Base-by-base conservation (phyloP, 192 early-diverging fungal genomes). In the Backusella australiensis region DNA sequence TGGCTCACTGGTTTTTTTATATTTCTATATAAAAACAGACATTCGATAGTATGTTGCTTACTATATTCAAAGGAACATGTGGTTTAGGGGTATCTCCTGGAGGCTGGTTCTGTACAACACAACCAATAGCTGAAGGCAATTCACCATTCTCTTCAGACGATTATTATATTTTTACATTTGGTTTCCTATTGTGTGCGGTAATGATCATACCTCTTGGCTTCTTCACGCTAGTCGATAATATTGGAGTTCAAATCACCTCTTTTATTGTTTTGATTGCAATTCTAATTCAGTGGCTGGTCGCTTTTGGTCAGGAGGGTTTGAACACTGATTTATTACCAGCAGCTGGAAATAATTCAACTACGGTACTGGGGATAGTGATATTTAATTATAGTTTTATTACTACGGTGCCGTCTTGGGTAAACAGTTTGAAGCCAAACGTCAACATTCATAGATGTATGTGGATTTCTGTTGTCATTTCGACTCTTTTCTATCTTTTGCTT, bases 321-420 rank as follows among this genome's bases (percentile, higher is more conserved):
- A 72, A 86, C 8, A 7, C 74, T 12, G 39, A 80, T 1, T 70
- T 81, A 6, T 84, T 92, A 75, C 90, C 91, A 17, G 71, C 85
- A 11, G 26, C 90, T 6, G 92, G 91, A 8, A 21, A 34, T 9
- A 81, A 91, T 74, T 46, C 85, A 9, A 84, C 85, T 6, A 80
- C 76, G 35, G 86, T 89, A 1, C 80, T 94, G 41, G 92, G 91
- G 5, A 86, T 84, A 23, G 89, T 93, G 26, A 83, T 94, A 41
- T 93, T 92, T 65, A 94, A 92, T 74, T 94, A 86, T 67, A 87
- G 90, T 11, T 85, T 91, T 67, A 90, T 91, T 23, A 91, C 89
- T 34, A 91, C 91, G 0, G 67, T 87, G 49, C 78, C 78, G 9
- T 79, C 73, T 7, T 79, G 78, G 78, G 73, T 79, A 14, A 79